Evolutionary conservation across 305 asterid genomes (phyloP).

Genomic region (Petunia hybrid): DNA sequence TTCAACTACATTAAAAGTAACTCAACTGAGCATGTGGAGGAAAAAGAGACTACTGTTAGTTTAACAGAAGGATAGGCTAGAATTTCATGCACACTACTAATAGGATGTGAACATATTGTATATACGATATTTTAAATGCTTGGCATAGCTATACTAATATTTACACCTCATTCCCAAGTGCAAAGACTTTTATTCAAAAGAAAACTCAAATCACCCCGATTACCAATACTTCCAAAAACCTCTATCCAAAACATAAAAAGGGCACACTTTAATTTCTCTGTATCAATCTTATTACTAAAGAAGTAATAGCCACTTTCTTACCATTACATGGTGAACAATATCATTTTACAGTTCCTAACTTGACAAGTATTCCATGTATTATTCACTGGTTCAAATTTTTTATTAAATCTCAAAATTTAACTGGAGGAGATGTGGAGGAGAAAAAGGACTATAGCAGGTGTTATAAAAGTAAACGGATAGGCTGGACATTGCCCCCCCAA

Average conservation of each 20-base stretch:
- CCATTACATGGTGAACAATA: not conserved
- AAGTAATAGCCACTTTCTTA: not conserved
- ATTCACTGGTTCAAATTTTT: not conserved
- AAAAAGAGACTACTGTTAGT: not conserved
- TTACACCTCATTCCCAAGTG: constrained; percentile 16
- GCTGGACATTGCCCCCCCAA: constrained; percentile 19
- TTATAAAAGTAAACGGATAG: constrained; percentile 3
- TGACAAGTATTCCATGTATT: not conserved
- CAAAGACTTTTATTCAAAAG: not conserved
- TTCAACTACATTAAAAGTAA: not conserved
- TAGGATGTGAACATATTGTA: not conserved
- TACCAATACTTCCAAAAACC: not conserved
- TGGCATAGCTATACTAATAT: not conserved
- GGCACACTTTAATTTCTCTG: not conserved
- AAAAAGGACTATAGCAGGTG: not conserved
- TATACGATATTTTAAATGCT: not conserved
- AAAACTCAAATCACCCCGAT: not conserved
- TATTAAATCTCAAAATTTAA: constrained; percentile 12
- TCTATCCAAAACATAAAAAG: not conserved
- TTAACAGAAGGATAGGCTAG: constrained; percentile 14
- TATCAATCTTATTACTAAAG: constrained; percentile 23
- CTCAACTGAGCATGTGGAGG: not conserved
- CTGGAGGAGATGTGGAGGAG: not conserved
- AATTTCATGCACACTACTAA: constrained; percentile 11
- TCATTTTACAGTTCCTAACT: constrained; percentile 1